Conservation (phyloP, 2,329 filamentous ascomycete genomes). For the Xylariales sp. region DNA sequence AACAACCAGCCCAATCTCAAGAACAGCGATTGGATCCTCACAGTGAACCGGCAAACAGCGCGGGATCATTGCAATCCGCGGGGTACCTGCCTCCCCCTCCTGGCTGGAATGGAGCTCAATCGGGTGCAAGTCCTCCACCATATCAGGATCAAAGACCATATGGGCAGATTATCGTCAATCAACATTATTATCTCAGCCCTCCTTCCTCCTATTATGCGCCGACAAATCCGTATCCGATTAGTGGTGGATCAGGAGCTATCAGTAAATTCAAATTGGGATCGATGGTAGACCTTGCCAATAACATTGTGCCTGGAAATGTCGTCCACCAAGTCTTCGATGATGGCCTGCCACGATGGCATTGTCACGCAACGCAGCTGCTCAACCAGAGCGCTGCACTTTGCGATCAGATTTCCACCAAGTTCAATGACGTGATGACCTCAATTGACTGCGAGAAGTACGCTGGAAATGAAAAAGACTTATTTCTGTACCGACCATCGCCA, state of each 20-base stretch:
- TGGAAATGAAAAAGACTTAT: slow-evolving; percentile 52
- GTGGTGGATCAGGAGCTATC: slow-evolving; percentile 17
- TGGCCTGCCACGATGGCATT: slow-evolving; percentile 37
- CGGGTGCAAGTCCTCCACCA: slow-evolving; percentile 13
- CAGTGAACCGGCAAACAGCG: background rate
- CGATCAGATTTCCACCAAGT: slow-evolving; percentile 56
- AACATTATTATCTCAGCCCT: slow-evolving; percentile 43
- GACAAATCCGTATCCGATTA: slow-evolving; percentile 14
- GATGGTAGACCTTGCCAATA: slow-evolving; percentile 37
- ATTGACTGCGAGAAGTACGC: slow-evolving; percentile 60
- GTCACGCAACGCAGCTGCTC: slow-evolving; percentile 37
- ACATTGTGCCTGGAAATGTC: slow-evolving; percentile 31
- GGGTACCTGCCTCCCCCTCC: slow-evolving; percentile 20
- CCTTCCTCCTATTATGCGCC: slow-evolving; percentile 14
- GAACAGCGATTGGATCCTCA: background rate
- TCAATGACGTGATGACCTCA: slow-evolving; percentile 65
- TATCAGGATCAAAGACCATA: slow-evolving; percentile 24
- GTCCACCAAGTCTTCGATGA: slow-evolving; percentile 37
- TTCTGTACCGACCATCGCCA: slow-evolving; percentile 30
- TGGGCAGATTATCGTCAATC: slow-evolving; percentile 45
- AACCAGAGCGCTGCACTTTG: slow-evolving; percentile 44
- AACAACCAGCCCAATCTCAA: background rate
- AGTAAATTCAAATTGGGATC: slow-evolving; percentile 35
- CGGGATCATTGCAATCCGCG: slow-evolving; percentile 11
- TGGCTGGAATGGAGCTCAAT: slow-evolving; percentile 13